A percentile compares a stretch with the other conserved stretches of the same genome.
phyloP scores from a whole-genome alignment of 352 stramenopile species.

The Aphanomyces cochlioides region DNA sequence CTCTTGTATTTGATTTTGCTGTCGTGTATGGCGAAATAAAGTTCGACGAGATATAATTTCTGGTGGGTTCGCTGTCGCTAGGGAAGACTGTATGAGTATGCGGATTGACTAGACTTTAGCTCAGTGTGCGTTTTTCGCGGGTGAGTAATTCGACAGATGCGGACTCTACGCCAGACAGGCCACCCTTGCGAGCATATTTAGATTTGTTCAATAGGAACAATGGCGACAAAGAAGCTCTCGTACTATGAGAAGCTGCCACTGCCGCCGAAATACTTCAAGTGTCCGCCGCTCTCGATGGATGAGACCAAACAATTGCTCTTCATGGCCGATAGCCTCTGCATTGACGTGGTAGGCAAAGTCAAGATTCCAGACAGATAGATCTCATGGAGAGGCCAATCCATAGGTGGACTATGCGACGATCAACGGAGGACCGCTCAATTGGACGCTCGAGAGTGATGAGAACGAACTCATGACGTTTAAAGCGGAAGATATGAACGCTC shows the following conservation, averaged over 20 bases:
- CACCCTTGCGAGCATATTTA: no score
- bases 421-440: not conserved
- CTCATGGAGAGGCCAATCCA: not conserved
- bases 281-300: conserved; percentile 39
- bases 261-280: conserved; percentile 67
- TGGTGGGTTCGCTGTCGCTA: no score
- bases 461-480: not conserved
- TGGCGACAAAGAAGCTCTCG: conserved; percentile 7
- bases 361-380: not conserved
- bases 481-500: not conserved
- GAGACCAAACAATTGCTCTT: conserved; percentile 6
- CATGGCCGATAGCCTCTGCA: not conserved
- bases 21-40: no score
- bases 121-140: no score
- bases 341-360: not conserved
- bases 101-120: no score
- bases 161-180: no score
- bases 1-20: no score
- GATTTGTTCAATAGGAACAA: no score
- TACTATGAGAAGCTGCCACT: conserved; percentile 42
- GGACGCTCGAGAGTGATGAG: not conserved
- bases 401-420: conserved; percentile 13
- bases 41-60: no score
- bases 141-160: no score
- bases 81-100: no score